Evolutionary conservation across 768 basidiomycete genomes (phyloP).

Genomic region (Candolleomyces eurysporus): DNA sequence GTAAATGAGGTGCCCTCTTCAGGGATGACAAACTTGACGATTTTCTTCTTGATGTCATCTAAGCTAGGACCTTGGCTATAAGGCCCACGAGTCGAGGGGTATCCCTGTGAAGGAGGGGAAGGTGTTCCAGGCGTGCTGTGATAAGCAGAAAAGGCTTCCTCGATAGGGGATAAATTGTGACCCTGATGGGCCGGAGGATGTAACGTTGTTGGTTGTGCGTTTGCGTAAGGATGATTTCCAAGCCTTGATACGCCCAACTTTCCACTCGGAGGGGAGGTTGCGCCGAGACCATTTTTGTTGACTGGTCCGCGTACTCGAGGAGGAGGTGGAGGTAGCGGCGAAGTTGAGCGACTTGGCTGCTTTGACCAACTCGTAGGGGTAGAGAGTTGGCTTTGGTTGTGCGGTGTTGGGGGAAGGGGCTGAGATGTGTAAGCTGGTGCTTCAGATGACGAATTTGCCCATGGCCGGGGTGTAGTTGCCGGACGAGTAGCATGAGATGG

Average conservation of each 20-base stretch:
- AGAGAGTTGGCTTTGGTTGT: conserved; percentile 33
- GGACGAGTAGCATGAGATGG: conserved; percentile 15
- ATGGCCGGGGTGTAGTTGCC: not conserved
- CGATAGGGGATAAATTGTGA: conserved; percentile 67
- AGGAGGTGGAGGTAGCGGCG: conserved; percentile 38
- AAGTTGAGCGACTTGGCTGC: conserved; percentile 38
- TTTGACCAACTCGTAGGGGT: conserved; percentile 46
- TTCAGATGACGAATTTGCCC: conserved; percentile 41
- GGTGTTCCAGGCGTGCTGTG: conserved; percentile 35
- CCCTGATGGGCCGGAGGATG: conserved; percentile 29
- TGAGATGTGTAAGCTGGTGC: conserved; percentile 42
- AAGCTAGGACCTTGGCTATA: conserved; percentile 35
- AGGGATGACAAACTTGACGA: conserved; percentile 85
- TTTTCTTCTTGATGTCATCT: conserved; percentile 78
- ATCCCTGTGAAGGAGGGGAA: conserved; percentile 49
- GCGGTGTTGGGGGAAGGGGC: conserved; percentile 41
- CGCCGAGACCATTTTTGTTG: not conserved
- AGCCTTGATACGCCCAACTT: conserved; percentile 9
- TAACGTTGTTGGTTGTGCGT: conserved; percentile 44
- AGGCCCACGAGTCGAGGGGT: conserved; percentile 18
- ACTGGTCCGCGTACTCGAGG: conserved; percentile 28
- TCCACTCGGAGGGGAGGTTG: conserved; percentile 36
- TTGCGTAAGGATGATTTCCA: conserved; percentile 59
- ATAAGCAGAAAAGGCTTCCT: conserved; percentile 54
- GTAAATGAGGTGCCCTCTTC: conserved; percentile 78